Conservation (phyloP, 768 basidiomycete genomes). For the Mycena rebaudengoi region DNA sequence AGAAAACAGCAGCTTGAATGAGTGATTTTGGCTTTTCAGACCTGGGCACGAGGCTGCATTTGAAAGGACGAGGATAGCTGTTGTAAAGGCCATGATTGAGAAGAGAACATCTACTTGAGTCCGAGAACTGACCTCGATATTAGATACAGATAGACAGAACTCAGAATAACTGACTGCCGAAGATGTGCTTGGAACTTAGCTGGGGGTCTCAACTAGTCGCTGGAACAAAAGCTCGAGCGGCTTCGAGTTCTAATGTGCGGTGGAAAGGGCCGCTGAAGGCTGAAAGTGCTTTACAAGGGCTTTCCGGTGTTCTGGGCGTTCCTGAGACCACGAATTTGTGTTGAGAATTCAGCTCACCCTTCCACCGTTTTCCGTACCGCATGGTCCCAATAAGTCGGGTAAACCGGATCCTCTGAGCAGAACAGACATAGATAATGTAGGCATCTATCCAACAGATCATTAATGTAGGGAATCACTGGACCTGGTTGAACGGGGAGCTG, state of each 20-base stretch:
- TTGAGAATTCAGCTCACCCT: not conserved
- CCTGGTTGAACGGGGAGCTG: too few species aligned
- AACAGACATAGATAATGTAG: not conserved
- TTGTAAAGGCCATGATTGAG: too few species aligned
- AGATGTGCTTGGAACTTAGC: constrained; percentile 18
- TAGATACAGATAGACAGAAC: not conserved
- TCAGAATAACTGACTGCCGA: constrained; percentile 17
- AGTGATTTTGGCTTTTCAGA: too few species aligned
- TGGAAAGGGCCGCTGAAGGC: constrained; percentile 14
- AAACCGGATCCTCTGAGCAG: not conserved
- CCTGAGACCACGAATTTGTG: not conserved
- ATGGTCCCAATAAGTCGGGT: not conserved
- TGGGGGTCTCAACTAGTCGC: constrained; percentile 15
- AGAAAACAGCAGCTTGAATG: too few species aligned
- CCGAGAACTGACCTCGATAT: too few species aligned
- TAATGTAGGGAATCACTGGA: too few species aligned
- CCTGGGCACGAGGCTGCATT: too few species aligned
- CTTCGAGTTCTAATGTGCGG: constrained; percentile 11
- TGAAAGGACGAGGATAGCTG: too few species aligned
- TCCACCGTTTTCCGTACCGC: constrained; percentile 7
- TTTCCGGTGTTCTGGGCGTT: constrained; percentile 1
- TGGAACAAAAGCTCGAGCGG: constrained; percentile 9
- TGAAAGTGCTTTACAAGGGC: constrained; percentile 21
- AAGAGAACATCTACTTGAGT: too few species aligned
- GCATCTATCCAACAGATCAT: not conserved